Evolutionary conservation across 1,139 yeast genomes (phyloP).

Genomic region (Lodderomyces jiufengensis): DNA sequence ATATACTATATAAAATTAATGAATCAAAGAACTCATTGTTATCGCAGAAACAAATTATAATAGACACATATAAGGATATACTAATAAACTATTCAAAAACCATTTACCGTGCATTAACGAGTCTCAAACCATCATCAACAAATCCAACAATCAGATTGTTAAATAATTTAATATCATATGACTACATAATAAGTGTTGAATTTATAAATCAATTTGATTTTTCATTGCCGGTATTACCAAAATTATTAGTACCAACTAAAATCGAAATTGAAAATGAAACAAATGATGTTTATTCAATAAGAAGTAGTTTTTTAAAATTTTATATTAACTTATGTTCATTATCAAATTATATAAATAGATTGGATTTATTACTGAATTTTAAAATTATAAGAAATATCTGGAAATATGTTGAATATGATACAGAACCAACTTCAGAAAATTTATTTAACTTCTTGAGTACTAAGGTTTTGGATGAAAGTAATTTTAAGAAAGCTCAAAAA

Average conservation of each 20-base stretch:
- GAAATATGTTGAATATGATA: conserved; percentile 60
- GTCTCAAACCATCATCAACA: conserved; percentile 55
- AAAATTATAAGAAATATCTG: conserved; percentile 63
- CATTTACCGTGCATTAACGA: conserved; percentile 65
- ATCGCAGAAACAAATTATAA: conserved; percentile 9
- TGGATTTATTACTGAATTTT: conserved; percentile 55
- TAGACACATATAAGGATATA: conserved; percentile 45
- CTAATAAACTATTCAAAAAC: conserved; percentile 56
- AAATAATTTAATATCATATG: conserved; percentile 47
- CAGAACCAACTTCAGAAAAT: conserved; percentile 34
- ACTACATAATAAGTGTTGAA: conserved; percentile 51
- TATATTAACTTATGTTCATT: conserved; percentile 52
- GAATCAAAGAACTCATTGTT: conserved; percentile 5
- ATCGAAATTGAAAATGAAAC: conserved; percentile 31
- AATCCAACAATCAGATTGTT: conserved; percentile 60
- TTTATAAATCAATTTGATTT: conserved; percentile 68
- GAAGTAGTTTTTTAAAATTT: conserved; percentile 58
- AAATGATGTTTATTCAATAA: conserved; percentile 38
- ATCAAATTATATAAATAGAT: conserved; percentile 53
- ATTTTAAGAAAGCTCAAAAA: conserved; percentile 66
- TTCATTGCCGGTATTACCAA: conserved; percentile 57
- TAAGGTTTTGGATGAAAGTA: conserved; percentile 54
- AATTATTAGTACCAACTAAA: conserved; percentile 54
- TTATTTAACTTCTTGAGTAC: conserved; percentile 49
- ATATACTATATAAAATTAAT: conserved; percentile 22